Base-by-base conservation (phyloP, 768 basidiomycete genomes). In the Rhodosporidiobolus sp. region DNA sequence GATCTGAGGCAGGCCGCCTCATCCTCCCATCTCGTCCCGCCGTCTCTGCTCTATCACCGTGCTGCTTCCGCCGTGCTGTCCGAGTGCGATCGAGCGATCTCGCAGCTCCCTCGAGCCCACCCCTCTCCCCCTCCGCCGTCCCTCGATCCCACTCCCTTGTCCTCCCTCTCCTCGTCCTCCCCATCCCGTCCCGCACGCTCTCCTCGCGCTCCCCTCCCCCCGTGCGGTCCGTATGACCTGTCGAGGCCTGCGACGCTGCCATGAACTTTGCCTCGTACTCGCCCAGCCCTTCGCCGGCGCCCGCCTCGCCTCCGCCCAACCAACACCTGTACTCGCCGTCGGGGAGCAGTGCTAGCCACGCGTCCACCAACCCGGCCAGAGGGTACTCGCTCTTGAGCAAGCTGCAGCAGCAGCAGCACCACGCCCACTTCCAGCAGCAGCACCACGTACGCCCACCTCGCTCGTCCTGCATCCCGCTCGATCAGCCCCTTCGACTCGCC, bases 311-410 rank as follows among this genome's bases (percentile, higher is more conserved):
- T 12, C 71, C 75, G 12, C 61, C 74, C 3, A 64, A 71, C 64
- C 11, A 20, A 28, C 67, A 75, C 66, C 55, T 67, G 38, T 67
- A 63, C 64, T 62, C 61, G 20, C 63, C 72, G 24, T 56, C 34
- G 56, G 60, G 48, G 34, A 11, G 19, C 20, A 43, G 30, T 26
- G 52, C 55, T 32, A 53, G 57, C 28, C 46, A 46, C 34, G 17
- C 28, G 49, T 22, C 32, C 28, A 65, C 54, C n/a, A n/a, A 58
- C 28, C 17, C 17, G 8, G 50, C 26, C 4, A 54, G 62, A 4
- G 12, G 70, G 30, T 75, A 71, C 60, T 69, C 66, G 26, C 57
- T 75, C n/a, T 22, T 75, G 28, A 75, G 61, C 65, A 70, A 70
- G 48, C 62, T 74, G 8, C 74, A 70, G 55, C 66, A 64, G 49